Evolutionary conservation across 2,329 filamentous ascomycete species (phyloP).

Genomic region (Colletotrichum liaoningense): DNA sequence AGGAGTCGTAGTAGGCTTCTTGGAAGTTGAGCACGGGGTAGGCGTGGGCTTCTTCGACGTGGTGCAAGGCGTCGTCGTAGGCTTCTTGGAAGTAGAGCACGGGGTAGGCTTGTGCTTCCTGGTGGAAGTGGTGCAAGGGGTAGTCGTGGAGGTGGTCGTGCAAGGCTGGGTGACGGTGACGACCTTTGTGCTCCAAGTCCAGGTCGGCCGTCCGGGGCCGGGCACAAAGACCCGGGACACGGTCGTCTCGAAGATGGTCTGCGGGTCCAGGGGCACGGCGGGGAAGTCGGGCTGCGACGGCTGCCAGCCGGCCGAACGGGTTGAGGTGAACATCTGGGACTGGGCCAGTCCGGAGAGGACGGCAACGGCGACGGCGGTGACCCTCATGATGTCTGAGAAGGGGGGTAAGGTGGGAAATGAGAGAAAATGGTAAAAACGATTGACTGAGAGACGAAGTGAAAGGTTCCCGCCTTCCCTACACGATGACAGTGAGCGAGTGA

Average conservation of each 20-base stretch:
- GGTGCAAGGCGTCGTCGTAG: background rate
- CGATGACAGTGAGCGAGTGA: conserved; percentile 32
- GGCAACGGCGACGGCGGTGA: conserved; percentile 15
- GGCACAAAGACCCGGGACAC: background rate
- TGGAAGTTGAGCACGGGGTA: background rate
- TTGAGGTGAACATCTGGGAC: background rate
- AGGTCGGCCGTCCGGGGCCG: background rate
- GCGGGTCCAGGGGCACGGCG: conserved; percentile 1
- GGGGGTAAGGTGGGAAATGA: conserved; percentile 1
- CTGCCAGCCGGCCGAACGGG: background rate
- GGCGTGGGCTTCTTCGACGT: background rate
- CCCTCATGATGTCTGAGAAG: conserved; percentile 26
- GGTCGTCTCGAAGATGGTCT: background rate
- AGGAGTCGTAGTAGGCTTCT: background rate
- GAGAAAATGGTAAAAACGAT: conserved; percentile 15
- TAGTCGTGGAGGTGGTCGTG: background rate
- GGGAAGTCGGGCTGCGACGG: conserved; percentile 12
- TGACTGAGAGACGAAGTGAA: conserved; percentile 25
- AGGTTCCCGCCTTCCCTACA: conserved; percentile 25
- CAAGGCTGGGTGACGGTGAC: background rate
- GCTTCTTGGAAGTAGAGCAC: background rate
- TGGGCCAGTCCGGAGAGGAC: conserved; percentile 28
- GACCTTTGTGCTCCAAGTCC: background rate
- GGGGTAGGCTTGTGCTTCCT: conserved; percentile 1
- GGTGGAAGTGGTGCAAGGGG: background rate